These are phyloP conservation scores for Nitzschia putrida DNA, from an alignment of 108 stramenopile species.

Conservation along the genomic window DNA sequence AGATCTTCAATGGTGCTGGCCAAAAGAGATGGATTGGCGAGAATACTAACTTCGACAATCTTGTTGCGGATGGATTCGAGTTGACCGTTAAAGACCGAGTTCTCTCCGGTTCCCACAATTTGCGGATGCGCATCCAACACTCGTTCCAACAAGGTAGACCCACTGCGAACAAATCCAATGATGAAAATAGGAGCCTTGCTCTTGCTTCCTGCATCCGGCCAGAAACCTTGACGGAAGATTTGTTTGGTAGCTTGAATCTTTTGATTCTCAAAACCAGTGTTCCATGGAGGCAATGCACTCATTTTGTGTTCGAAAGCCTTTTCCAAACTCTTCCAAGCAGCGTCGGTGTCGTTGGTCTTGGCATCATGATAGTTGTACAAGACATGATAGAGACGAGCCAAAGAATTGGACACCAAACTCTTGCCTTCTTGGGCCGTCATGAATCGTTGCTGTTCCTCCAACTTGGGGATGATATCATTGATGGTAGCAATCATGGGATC, in stretches of 20 bases:
- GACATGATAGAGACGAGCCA: constrained; percentile 72
- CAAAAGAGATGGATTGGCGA: constrained; percentile 39
- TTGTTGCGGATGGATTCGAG: constrained; percentile 69
- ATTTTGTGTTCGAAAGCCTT: constrained; percentile 70
- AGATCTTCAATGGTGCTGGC: constrained; percentile 46
- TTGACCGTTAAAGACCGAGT: constrained; percentile 85
- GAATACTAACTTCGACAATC: constrained; percentile 61
- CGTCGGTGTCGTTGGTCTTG: constrained; percentile 64
- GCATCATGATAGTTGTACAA: constrained; percentile 78
- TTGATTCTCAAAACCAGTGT: constrained; percentile 49
- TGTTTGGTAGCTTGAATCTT: constrained; percentile 59
- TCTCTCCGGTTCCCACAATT: constrained; percentile 87
- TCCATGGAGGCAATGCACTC: constrained; percentile 55
- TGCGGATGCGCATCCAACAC: constrained; percentile 83
- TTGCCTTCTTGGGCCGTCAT: constrained; percentile 2
- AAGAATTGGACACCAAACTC: constrained; percentile 41
- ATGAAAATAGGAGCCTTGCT: constrained; percentile 76
- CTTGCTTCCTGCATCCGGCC: constrained; percentile 66
- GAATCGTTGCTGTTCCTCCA: constrained; percentile 32
- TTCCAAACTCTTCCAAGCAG: constrained; percentile 69
- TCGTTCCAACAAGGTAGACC: constrained; percentile 83
- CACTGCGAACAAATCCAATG: constrained; percentile 85
- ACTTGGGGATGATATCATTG: constrained; percentile 40
- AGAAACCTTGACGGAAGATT: constrained; percentile 69
- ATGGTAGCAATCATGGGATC: constrained; percentile 41